Evolutionary conservation across 768 basidiomycete species (phyloP).

Genomic region (Suillus subalutaceus): DNA sequence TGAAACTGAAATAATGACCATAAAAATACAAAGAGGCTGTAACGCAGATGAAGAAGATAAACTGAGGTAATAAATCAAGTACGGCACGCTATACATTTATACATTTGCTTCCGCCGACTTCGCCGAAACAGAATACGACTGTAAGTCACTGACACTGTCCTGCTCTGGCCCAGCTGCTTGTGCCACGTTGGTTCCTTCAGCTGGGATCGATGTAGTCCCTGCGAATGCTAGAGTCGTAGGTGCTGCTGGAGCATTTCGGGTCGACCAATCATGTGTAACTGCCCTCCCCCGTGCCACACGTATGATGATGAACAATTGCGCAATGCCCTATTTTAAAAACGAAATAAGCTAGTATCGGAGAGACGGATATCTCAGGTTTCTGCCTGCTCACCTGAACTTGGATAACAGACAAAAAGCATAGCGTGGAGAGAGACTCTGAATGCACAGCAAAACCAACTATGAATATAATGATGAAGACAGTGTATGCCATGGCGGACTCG

Average conservation of each 20-base stretch:
- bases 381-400: neutral
- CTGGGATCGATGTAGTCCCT: neutral
- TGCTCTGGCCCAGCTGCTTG: neutral
- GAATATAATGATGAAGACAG: neutral
- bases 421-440: neutral
- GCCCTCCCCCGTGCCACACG: constrained; percentile 1
- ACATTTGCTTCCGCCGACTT: neutral
- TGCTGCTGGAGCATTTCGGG: neutral
- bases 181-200: neutral
- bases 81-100: neutral
- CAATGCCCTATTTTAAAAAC: neutral
- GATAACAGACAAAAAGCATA: neutral
- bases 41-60: neutral
- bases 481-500: neutral
- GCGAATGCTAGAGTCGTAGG: neutral
- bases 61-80: neutral
- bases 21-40: neutral
- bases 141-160: neutral
- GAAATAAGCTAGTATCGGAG: neutral
- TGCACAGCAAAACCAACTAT: neutral
- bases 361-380: neutral
- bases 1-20: neutral
- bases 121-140: neutral
- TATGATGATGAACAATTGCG: neutral
- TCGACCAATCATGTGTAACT: neutral